Evolutionary conservation across 1,139 yeast species (phyloP), one percentile per base, ranked within the genome.

Genomic region (Pneumocystis carinii): DNA sequence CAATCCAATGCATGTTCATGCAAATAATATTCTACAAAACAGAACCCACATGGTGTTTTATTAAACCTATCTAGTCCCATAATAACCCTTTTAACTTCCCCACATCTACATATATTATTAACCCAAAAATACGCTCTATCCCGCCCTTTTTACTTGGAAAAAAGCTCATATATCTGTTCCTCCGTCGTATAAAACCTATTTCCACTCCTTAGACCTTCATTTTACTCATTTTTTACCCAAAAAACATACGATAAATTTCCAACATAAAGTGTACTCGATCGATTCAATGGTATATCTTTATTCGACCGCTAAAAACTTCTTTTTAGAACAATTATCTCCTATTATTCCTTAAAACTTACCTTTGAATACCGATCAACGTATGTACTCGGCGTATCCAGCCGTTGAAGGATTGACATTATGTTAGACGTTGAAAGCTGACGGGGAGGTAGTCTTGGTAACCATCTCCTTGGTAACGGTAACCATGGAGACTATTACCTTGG

Each of bases 31-130:
- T 88, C 85, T 41, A 90, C 90, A 73, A 90, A 90, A 72, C 97
- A 90, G 74, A 92, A 92, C 39, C 97, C 97, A 72, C 97, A 90
- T 0, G 97, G 97, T 0, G 96, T 89, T 70, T 85, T 83, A 68
- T 86, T 85, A 71, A 85, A 85, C 66, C 96, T 80, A 72, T 90
- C 97, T 62, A 90, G 79, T 0, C 98, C 98, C 97, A 92, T 90
- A 65, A 90, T 83, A 59, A 90, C 87, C 69, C 86, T 79, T 67
- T 83, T 83, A 48, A 90, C 84, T 14, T 81, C 76, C 1, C 97
- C 98, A 71, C 87, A 83, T 70, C 68, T 66, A 53, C 15, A 71
- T 74, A 64, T 69, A 68, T 14, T 15, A 42, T 37, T 15, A 36
- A 37, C 19, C 29, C 37, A 57, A 37, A 60, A 14, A 42, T 19